Evolutionary conservation across 2,329 filamentous ascomycete species (phyloP), one percentile per base, ranked within the genome.

Genomic region (Apiospora phragmitis): DNA sequence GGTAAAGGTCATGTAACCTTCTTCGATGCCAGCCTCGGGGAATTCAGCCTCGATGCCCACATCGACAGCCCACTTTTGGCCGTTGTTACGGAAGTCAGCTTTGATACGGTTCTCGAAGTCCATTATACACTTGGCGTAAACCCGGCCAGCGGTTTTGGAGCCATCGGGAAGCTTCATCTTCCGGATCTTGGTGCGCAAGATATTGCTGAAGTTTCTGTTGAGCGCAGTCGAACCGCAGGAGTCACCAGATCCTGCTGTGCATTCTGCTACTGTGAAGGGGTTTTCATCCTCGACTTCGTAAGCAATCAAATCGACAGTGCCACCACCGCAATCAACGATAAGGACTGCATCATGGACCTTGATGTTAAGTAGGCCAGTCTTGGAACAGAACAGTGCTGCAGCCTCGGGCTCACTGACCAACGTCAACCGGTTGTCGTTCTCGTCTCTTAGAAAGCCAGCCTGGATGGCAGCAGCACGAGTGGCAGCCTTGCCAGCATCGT

Each of bases 41-140:
- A 97, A 98, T 80, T 98, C 96, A 59, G 95, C 94, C 86, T 99
- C 96, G 78, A 99, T 98, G 79, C 96, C 96, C 67, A 99, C 96
- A 80, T 99, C 96, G 26, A 98, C 95, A 62, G 96, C 96, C 96
- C 96, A 98, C 83, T 98, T 98, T 83, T 98, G 95, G 67, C 95
- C 95, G 82, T 69, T 69, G 51, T 65, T 65, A 8, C 68, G 68
- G 68, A 69, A 69, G 18, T 62, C 68, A 11, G 51, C 51, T 42
- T 69, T 69, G 35, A 69, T 69, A 7, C 55, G 35, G 42, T 69
- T 69, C 29, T 69, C 68, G 18, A 69, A 69, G 38, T 69, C 68
- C 49, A 69, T 65, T 11, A 69, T 69, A 21, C 51, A 62, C 38
- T 69, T 69, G 68, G 51, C 51, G 24, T 65, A 69, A 69, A 99